Conservation (phyloP, 108 stramenopile species). For the Conticribra weissflogii region DNA sequence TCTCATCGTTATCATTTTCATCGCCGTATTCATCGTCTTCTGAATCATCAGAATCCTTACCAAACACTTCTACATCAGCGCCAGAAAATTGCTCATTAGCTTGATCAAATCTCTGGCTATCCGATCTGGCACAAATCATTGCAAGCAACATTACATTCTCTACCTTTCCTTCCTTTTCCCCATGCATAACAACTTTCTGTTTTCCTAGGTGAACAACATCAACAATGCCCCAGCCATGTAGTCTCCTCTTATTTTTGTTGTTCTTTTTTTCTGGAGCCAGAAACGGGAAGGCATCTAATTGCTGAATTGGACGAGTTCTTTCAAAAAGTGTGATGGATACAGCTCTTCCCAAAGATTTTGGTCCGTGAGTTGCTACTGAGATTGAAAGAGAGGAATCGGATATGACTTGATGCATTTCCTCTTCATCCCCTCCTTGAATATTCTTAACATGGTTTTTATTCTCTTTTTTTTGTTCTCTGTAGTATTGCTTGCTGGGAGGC, state of each 20-base stretch:
- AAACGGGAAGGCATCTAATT: constrained; percentile 53
- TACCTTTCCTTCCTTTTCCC: constrained; percentile 58
- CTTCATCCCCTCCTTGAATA: constrained; percentile 8
- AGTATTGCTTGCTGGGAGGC: constrained; percentile 34
- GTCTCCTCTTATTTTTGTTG: constrained; percentile 9
- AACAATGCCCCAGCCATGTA: constrained; percentile 57
- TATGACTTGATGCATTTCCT: constrained; percentile 56
- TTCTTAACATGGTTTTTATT: not conserved
- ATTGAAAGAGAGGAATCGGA: constrained; percentile 73
- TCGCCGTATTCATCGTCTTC: constrained; percentile 46
- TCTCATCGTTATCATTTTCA: constrained; percentile 32
- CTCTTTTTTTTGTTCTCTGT: constrained; percentile 1
- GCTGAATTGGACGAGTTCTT: constrained; percentile 58
- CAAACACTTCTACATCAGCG: constrained; percentile 18
- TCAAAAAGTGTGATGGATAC: constrained; percentile 58
- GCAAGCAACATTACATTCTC: constrained; percentile 78
- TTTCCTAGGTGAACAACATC: constrained; percentile 75
- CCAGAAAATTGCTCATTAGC: not conserved
- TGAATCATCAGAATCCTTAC: constrained; percentile 44
- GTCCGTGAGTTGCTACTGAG: constrained; percentile 63
- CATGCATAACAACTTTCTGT: constrained; percentile 53
- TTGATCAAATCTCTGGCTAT: constrained; percentile 8
- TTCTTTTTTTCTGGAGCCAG: not conserved
- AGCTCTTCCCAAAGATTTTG: constrained; percentile 30
- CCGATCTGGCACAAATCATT: constrained; percentile 55